Percentiles rank a stretch among this genome's conserved stretches.
These are phyloP conservation scores for Obelidium mucronatum DNA, from an alignment of 192 early-diverging fungal genomes.

Conservation along the genomic window DNA sequence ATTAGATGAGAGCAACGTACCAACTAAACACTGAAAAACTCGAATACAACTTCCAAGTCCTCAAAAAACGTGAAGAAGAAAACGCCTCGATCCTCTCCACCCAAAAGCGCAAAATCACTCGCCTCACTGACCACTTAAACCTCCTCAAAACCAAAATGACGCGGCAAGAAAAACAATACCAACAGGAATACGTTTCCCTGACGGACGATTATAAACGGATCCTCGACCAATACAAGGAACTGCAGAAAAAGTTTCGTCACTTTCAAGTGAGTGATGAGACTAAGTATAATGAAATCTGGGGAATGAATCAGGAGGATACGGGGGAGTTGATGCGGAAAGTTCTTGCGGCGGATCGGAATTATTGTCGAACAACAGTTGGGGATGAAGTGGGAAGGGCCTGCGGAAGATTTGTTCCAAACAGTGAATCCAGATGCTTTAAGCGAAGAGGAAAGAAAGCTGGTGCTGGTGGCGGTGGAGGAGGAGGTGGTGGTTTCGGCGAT, in stretches of 20 bases:
- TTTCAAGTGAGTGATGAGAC: slow-evolving; percentile 58
- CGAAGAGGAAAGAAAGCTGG: slow-evolving; percentile 11
- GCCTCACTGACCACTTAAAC: slow-evolving; percentile 66
- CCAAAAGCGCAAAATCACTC: slow-evolving; percentile 65
- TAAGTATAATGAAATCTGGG: slow-evolving; percentile 60
- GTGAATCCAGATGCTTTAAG: slow-evolving; percentile 48
- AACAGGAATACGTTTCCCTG: slow-evolving; percentile 54
- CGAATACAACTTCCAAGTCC: slow-evolving; percentile 69
- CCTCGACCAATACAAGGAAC: slow-evolving; percentile 65
- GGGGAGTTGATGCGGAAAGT: slow-evolving; percentile 61
- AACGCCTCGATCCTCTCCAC: slow-evolving; percentile 64
- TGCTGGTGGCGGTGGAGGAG: not conserved
- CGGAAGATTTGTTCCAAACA: slow-evolving; percentile 52
- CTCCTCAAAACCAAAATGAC: slow-evolving; percentile 58
- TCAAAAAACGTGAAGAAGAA: slow-evolving; percentile 71
- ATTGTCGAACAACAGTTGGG: slow-evolving; percentile 68
- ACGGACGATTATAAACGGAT: slow-evolving; percentile 69
- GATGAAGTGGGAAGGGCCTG: slow-evolving; percentile 52
- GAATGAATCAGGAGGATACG: slow-evolving; percentile 64
- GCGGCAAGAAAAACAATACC: slow-evolving; percentile 61
- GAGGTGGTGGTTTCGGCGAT: not conserved
- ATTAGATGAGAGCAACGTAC: slow-evolving; percentile 65
- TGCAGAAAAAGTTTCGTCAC: slow-evolving; percentile 69
- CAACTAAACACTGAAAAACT: slow-evolving; percentile 70
- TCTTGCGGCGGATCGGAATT: slow-evolving; percentile 60